phyloP scores from a whole-genome alignment of 371 early-diverging fungal species.

The Mortierella sp. region DNA sequence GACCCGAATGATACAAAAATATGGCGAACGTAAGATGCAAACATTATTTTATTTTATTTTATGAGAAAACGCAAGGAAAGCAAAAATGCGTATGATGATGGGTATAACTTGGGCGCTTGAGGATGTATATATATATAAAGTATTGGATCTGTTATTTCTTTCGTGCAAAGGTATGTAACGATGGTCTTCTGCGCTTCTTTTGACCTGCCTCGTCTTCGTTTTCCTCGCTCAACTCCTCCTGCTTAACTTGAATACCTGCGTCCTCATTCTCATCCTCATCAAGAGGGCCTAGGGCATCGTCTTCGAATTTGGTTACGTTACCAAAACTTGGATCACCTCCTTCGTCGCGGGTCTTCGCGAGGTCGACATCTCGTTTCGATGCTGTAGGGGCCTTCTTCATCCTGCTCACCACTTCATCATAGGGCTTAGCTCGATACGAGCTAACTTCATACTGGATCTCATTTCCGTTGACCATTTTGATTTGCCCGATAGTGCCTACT shows the following conservation, averaged over 20 bases:
- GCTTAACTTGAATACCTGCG: neutral
- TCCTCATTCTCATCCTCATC: neutral
- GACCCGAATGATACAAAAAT: too few species aligned
- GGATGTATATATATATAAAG: neutral
- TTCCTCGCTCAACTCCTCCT: conserved; percentile 1
- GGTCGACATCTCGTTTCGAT: conserved; percentile 18
- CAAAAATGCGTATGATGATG: too few species aligned
- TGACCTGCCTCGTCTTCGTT: conserved; percentile 15
- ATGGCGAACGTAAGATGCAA: too few species aligned
- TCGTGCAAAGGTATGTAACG: conserved; percentile 12
- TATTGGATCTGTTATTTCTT: conserved; percentile 14
- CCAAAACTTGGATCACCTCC: neutral
- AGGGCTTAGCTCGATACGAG: conserved; percentile 42
- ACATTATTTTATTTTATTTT: too few species aligned
- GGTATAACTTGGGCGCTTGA: neutral
- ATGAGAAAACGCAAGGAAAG: too few species aligned
- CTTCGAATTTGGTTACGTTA: neutral
- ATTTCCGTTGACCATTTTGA: conserved; percentile 38
- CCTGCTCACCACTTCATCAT: conserved; percentile 40
- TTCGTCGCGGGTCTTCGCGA: conserved; percentile 18
- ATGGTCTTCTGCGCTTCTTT: conserved; percentile 34
- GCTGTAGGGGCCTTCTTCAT: conserved; percentile 34
- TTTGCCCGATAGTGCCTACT: conserved; percentile 46
- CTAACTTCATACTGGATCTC: conserved; percentile 39
- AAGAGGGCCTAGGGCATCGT: neutral